Conservation (phyloP, 2,329 filamentous ascomycete genomes). For the Microcera coccophila region DNA sequence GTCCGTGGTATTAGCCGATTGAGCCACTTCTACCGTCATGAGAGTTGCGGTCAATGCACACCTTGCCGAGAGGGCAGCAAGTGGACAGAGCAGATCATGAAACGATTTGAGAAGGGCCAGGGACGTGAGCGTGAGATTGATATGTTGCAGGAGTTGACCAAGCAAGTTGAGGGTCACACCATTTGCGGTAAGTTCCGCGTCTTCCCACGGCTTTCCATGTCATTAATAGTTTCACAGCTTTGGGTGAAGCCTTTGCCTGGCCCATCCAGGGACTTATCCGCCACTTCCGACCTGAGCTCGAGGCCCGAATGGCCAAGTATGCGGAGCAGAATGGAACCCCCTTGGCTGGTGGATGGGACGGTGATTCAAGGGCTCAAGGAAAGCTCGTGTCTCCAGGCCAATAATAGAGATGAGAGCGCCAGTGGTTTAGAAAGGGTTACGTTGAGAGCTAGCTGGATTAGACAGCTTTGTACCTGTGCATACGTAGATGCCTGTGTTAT, state of each 20-base stretch:
- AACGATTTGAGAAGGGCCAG: conserved; percentile 87
- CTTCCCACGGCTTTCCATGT: background rate
- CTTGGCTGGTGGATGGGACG: conserved; percentile 83
- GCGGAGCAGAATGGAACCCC: conserved; percentile 66
- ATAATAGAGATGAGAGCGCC: conserved; percentile 47
- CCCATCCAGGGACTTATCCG: conserved; percentile 96
- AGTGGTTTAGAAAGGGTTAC: conserved; percentile 12
- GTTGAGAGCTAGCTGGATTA: conserved; percentile 14
- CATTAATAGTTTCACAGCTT: conserved; percentile 50
- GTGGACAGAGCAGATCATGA: conserved; percentile 99
- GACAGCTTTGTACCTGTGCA: conserved; percentile 26
- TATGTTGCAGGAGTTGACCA: conserved; percentile 98
- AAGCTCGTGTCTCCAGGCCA: conserved; percentile 85
- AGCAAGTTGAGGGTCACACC: conserved; percentile 98
- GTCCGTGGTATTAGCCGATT: conserved; percentile 90
- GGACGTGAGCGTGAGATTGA: conserved; percentile 91
- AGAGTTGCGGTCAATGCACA: conserved; percentile 97
- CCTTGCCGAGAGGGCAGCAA: conserved; percentile 99
- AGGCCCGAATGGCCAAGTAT: conserved; percentile 83
- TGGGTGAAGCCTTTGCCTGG: conserved; percentile 98
- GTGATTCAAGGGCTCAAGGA: conserved; percentile 70
- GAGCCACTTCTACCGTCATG: conserved; percentile 96
- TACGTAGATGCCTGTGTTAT: conserved; percentile 28
- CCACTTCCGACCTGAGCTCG: conserved; percentile 94
- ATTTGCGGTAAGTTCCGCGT: conserved; percentile 71